Percentiles rank a stretch among this genome's conserved stretches.
These are phyloP conservation scores for Ceriops zippeliana DNA, from an alignment of 345 rosid species.

Conservation along the genomic window DNA sequence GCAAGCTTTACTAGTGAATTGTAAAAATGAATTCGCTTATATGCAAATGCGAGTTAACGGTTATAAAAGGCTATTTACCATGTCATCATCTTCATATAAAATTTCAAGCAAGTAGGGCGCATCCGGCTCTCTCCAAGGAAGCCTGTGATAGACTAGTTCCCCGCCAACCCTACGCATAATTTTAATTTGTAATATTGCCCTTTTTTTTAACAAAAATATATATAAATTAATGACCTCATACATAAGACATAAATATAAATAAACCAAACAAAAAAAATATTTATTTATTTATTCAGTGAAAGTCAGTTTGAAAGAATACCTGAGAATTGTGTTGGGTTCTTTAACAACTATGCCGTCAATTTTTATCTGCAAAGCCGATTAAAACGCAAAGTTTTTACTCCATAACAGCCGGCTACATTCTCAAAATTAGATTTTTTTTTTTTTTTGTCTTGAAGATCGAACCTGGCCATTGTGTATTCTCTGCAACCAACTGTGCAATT, in stretches of 20 bases:
- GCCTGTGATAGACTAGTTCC: constrained; percentile 64
- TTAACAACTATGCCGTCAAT: constrained; percentile 52
- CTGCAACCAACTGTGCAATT: constrained; percentile 70
- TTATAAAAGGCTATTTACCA: constrained; percentile 40
- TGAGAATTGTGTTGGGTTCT: constrained; percentile 51
- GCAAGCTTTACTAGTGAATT: no score
- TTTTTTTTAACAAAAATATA: no score
- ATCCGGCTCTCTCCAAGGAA: constrained; percentile 89
- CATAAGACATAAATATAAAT: not conserved
- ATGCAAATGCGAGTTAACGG: not conserved
- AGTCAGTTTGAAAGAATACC: constrained; percentile 28
- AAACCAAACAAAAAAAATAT: not conserved
- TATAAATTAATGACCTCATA: no score
- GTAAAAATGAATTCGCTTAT: not conserved
- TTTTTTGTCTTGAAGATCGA: constrained; percentile 1
- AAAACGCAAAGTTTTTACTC: constrained; percentile 5
- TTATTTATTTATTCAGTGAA: not conserved
- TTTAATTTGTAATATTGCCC: no score
- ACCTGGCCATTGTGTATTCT: constrained; percentile 84
- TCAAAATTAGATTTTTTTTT: not conserved
- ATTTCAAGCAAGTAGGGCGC: constrained; percentile 50
- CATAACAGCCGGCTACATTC: not conserved
- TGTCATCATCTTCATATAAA: constrained; percentile 64
- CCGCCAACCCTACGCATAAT: constrained; percentile 48
- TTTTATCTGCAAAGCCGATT: constrained; percentile 47